Evolutionary conservation across 179 eudicot species (phyloP), one percentile per base, ranked within the genome.

Genomic region (Sideroxylon spinosum): DNA sequence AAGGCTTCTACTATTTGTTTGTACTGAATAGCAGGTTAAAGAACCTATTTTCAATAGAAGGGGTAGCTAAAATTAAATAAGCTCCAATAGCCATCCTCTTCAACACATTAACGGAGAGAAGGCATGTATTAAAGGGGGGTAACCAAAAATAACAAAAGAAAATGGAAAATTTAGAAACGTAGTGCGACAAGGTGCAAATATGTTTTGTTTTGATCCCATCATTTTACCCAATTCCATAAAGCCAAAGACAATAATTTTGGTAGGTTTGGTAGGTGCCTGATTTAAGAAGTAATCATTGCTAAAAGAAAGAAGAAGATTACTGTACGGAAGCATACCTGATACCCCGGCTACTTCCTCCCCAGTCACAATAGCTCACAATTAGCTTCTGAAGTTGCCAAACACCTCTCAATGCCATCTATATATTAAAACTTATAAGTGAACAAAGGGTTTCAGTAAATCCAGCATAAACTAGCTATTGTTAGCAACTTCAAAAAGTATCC

Each of bases 331-430:
- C 74, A 28, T 50, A 80, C 82, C 68, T 80, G 78, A 80, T 75
- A 44, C 82, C 82, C 32, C 75, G 67, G 78, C 82, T 80, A 68
- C 82, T 80, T 37, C 82, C 78, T 68, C 82, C 82, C 82, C 82
- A 80, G 48, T 80, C 72, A 49, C 78, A 80, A 61, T 80, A 80
- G 78, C 82, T 80, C 28, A 80, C 82, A 74, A 80, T 75, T 26
- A 80, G 72, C 78, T 74, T 80, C 68, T 75, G 82, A 75, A 80
- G 78, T 75, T 74, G 82, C 82, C 82, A 80, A 80, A 76, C 82
- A 67, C 82, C 82, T 75, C 82, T 74, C 17, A 59, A 60, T 11
- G 82, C 78, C 82, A 80, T 80, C 82, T 80, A 49, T 13, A 52
- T 11, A 66, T 50, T 5, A 64, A 16, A 65, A 72, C 9, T 25